Base-by-base conservation (phyloP, 805 yeast genomes). In the Lipomyces japonicus region DNA sequence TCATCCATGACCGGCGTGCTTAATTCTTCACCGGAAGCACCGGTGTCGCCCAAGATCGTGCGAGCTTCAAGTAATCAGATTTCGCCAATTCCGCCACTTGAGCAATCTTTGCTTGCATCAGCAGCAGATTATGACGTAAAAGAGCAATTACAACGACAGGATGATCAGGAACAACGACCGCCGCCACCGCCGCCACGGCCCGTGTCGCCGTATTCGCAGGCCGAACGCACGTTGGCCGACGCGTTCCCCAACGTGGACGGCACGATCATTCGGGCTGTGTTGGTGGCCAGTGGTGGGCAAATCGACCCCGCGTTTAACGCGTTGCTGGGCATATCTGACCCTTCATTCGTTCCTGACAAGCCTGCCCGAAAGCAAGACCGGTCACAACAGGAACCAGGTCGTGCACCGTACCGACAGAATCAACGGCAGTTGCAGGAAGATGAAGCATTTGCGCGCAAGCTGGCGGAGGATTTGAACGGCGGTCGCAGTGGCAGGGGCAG, bases 251-350 rank as follows among this genome's bases (percentile, higher is more conserved):
- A 73, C 16, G 68, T 81, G 22, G 95, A 88, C 37, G 84, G 77
- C 26, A 78, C 80, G 54, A 78, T 81, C 60, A 74, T 87, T 55
- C 79, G 81, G 47, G 89, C 95, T 25, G 82, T 87, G 1, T 72
- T 90, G 49, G 86, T 93, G 64, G 97, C 97, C 2, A 80, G 95
- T 18, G 79, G 76, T 42, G 96, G 95, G 25, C 73, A 77, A 42
- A 65, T 87, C 39, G 96, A 88, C 60, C 82, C 86, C 1, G 95
- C 96, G 1, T 91, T 91, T 72, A 85, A 84, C 66, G 97, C 96
- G 0, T 71, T 90, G 61, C 72, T 91, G 52, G 87, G 78, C 59
- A 69, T 87, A 47, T 81, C 86, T 16, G 96, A 90, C 51, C 52
- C 53, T 16, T 36, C 32, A 4, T 46, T 46, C 39, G 31, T 35